These are phyloP conservation scores for Komagataella pastoris DNA, from an alignment of 805 yeast species.

Conservation along the genomic window DNA sequence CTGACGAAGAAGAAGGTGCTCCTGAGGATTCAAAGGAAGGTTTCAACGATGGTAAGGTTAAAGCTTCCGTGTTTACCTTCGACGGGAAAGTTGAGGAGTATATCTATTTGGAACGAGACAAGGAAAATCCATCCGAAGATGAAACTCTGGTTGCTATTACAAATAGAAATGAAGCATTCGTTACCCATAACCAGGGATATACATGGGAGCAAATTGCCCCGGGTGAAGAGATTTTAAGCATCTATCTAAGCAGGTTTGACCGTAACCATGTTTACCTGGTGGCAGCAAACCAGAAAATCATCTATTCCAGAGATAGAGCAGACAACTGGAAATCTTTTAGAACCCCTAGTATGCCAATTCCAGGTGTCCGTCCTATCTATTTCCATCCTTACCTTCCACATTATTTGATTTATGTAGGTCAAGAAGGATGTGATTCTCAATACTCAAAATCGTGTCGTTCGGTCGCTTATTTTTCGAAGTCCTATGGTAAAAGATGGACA, in stretches of 20 bases:
- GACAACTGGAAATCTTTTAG: slow-evolving; percentile 35
- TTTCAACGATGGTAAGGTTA: slow-evolving; percentile 24
- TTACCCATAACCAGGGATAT: slow-evolving; percentile 62
- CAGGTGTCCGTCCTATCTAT: slow-evolving; percentile 28
- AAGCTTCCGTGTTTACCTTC: slow-evolving; percentile 30
- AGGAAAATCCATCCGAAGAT: slow-evolving; percentile 26
- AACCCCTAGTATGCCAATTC: slow-evolving; percentile 39
- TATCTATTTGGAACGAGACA: slow-evolving; percentile 43
- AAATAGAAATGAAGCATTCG: slow-evolving; percentile 35
- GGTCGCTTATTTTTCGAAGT: slow-evolving; percentile 45
- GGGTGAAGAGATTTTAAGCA: slow-evolving; percentile 32
- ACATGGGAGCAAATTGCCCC: slow-evolving; percentile 33
- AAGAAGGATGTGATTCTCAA: slow-evolving; percentile 38
- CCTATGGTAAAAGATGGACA: slow-evolving; percentile 56
- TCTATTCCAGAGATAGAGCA: slow-evolving; percentile 57
- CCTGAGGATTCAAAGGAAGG: slow-evolving; percentile 20
- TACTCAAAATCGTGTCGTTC: slow-evolving; percentile 35
- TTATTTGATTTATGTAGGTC: slow-evolving; percentile 61
- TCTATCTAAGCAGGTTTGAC: slow-evolving; percentile 41
- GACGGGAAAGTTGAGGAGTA: slow-evolving; percentile 44
- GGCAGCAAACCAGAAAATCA: slow-evolving; percentile 35
- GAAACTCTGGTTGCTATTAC: slow-evolving; percentile 58
- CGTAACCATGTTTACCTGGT: slow-evolving; percentile 40
- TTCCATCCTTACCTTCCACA: slow-evolving; percentile 51
- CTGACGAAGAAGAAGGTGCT: slow-evolving; percentile 19